These are phyloP conservation scores for Gilbertella persicaria DNA, from an alignment of 371 early-diverging fungal genomes.

Conservation along the genomic window DNA sequence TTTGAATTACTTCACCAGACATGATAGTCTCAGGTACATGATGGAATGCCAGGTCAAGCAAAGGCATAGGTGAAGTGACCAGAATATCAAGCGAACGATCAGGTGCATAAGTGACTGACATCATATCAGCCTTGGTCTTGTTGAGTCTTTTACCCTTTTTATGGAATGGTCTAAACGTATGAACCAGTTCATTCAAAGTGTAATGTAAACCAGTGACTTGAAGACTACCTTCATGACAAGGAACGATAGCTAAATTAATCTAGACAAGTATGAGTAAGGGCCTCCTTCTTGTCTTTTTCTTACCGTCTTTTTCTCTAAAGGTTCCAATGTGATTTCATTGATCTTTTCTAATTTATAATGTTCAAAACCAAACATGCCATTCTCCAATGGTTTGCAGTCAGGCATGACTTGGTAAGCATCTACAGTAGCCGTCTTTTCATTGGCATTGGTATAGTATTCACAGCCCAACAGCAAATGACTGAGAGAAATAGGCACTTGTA, in stretches of 20 bases:
- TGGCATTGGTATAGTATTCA: conserved; percentile 37
- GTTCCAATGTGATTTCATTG: conserved; percentile 49
- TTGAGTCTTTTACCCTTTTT: conserved; percentile 78
- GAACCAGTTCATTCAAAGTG: conserved; percentile 75
- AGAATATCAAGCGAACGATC: conserved; percentile 73
- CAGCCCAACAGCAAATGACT: conserved; percentile 67
- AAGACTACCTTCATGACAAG: conserved; percentile 76
- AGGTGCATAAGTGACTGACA: conserved; percentile 59
- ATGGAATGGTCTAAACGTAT: conserved; percentile 66
- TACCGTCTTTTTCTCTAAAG: conserved; percentile 55
- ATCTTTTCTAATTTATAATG: conserved; percentile 59
- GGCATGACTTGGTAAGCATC: conserved; percentile 31
- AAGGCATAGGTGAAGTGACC: conserved; percentile 84
- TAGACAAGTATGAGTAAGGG: too few species aligned
- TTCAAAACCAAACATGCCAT: conserved; percentile 37
- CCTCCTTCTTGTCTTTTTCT: too few species aligned
- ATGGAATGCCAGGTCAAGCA: conserved; percentile 77
- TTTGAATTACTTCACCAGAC: conserved; percentile 81
- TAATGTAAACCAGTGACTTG: conserved; percentile 77
- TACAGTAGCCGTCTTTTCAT: background rate
- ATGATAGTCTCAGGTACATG: conserved; percentile 75
- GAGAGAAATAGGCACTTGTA: conserved; percentile 61
- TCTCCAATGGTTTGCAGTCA: conserved; percentile 22
- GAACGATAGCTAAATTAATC: conserved; percentile 74
- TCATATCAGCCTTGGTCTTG: conserved; percentile 67